A percentile compares a stretch with the other conserved stretches of the same genome.
These are phyloP conservation scores for Orbilia ellipsospora DNA, from an alignment of 2,329 filamentous ascomycete genomes.

Conservation along the genomic window DNA sequence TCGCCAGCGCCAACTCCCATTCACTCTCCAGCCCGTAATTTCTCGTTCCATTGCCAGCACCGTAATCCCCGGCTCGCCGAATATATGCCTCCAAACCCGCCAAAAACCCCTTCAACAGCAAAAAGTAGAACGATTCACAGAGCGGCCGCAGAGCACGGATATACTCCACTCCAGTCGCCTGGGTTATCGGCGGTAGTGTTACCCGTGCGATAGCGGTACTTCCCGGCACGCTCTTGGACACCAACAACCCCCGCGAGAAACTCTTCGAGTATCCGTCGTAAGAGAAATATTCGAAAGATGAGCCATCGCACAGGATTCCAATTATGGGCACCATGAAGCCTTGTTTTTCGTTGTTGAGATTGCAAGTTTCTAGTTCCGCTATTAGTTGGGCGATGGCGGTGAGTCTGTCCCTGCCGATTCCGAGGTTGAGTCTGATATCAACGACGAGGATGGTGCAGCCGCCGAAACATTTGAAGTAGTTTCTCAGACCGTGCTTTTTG, in stretches of 20 bases:
- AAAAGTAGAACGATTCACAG: conserved; percentile 50
- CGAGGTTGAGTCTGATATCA: conserved; percentile 45
- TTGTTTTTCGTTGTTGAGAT: conserved; percentile 49
- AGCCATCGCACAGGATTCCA: conserved; percentile 46
- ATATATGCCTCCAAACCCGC: conserved; percentile 52
- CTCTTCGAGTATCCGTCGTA: conserved; percentile 50
- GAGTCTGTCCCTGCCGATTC: conserved; percentile 43
- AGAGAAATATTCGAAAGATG: conserved; percentile 51
- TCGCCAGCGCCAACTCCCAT: conserved; percentile 48
- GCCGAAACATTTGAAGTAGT: conserved; percentile 54
- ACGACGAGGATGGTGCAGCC: conserved; percentile 53
- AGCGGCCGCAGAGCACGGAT: conserved; percentile 42
- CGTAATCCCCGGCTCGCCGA: conserved; percentile 47
- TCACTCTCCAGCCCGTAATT: conserved; percentile 45
- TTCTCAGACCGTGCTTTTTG: conserved; percentile 39
- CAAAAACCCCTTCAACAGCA: conserved; percentile 49
- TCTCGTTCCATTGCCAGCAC: conserved; percentile 37
- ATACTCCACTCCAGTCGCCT: conserved; percentile 46
- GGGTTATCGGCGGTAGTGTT: conserved; percentile 43
- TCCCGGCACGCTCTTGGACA: conserved; percentile 37
- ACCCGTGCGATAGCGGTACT: conserved; percentile 47
- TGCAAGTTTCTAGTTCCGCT: conserved; percentile 48
- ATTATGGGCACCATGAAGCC: conserved; percentile 46
- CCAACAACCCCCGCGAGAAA: conserved; percentile 41
- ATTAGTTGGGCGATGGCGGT: conserved; percentile 49